These are phyloP conservation scores for Paramyrothecium sp. DNA, from an alignment of 2,329 filamentous ascomycete species.

Conservation along the genomic window DNA sequence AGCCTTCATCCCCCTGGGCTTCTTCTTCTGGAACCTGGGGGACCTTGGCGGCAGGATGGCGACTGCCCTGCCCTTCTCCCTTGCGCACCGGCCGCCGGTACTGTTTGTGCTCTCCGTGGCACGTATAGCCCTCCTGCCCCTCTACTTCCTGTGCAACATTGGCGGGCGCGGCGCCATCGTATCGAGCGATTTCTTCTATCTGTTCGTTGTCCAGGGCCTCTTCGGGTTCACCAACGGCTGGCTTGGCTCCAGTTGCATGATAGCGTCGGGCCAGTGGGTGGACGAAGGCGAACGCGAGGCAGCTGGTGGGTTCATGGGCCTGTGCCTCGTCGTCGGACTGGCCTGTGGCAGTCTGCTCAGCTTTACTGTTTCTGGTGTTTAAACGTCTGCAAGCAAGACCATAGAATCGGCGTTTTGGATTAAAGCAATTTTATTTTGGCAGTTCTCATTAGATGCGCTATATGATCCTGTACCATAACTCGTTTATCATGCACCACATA, in stretches of 20 bases:
- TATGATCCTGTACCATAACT: constrained; percentile 1
- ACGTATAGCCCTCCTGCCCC: constrained; percentile 70
- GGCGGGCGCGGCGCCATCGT: constrained; percentile 71
- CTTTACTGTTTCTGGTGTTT: constrained; percentile 65
- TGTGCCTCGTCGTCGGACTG: constrained; percentile 83
- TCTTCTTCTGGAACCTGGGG: constrained; percentile 91
- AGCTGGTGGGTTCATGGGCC: constrained; percentile 88
- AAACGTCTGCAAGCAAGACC: constrained; percentile 13
- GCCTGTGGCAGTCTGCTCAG: constrained; percentile 85
- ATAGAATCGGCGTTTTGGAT: not conserved
- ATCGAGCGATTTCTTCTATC: constrained; percentile 82
- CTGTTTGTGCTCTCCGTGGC: constrained; percentile 67
- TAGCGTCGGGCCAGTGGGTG: constrained; percentile 81
- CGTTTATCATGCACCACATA: not conserved
- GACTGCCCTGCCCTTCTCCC: constrained; percentile 55
- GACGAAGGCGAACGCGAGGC: constrained; percentile 81
- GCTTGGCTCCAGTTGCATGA: constrained; percentile 86
- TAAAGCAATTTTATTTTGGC: not conserved
- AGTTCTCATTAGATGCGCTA: not conserved
- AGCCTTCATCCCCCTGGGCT: constrained; percentile 85
- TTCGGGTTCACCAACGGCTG: constrained; percentile 89
- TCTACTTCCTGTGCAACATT: constrained; percentile 91
- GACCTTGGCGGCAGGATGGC: constrained; percentile 76
- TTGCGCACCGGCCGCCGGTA: constrained; percentile 61
- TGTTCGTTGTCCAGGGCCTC: constrained; percentile 75